A percentile compares a stretch with the other conserved stretches of the same genome.
phyloP scores from a whole-genome alignment of 352 stramenopile species.

The Lagenidium sp. region DNA sequence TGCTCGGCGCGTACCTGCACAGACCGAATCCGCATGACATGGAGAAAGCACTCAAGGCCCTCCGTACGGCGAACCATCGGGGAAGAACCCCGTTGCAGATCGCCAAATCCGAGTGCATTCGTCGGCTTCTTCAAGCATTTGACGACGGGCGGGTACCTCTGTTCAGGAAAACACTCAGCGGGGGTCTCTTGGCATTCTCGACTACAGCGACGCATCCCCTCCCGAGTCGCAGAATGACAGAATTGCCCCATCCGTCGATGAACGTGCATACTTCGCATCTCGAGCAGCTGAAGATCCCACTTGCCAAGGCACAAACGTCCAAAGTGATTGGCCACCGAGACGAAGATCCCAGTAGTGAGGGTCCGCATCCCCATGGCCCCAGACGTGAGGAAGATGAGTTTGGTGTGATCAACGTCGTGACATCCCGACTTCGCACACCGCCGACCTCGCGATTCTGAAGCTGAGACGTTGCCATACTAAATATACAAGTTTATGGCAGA shows the following conservation, averaged over 20 bases:
- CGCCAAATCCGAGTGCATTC: conserved; percentile 34
- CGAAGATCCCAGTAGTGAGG: too few relatives aligned
- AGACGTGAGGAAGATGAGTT: conserved; percentile 25
- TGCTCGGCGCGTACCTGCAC: conserved; percentile 31
- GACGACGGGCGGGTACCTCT: conserved; percentile 29
- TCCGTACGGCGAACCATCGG: conserved; percentile 34
- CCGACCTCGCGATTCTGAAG: too few relatives aligned
- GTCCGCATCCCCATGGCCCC: too few relatives aligned
- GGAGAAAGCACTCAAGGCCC: conserved; percentile 20
- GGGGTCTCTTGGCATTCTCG: conserved; percentile 1
- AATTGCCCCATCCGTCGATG: too few relatives aligned
- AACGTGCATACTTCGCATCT: too few relatives aligned
- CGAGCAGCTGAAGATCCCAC: not conserved
- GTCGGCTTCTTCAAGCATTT: conserved; percentile 28
- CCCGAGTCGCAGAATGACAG: conserved; percentile 2
- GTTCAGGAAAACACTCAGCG: conserved; percentile 12
- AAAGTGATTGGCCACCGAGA: too few relatives aligned
- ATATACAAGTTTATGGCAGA: too few relatives aligned
- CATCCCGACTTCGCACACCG: conserved; percentile 1
- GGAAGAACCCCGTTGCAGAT: conserved; percentile 29
- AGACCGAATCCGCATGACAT: conserved; percentile 16
- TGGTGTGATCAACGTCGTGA: conserved; percentile 13
- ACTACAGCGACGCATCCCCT: conserved; percentile 4
- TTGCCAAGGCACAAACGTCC: too few relatives aligned
- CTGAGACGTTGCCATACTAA: too few relatives aligned